Evolutionary conservation across 352 stramenopile species (phyloP).

Genomic region (Sclerospora graminicola): DNA sequence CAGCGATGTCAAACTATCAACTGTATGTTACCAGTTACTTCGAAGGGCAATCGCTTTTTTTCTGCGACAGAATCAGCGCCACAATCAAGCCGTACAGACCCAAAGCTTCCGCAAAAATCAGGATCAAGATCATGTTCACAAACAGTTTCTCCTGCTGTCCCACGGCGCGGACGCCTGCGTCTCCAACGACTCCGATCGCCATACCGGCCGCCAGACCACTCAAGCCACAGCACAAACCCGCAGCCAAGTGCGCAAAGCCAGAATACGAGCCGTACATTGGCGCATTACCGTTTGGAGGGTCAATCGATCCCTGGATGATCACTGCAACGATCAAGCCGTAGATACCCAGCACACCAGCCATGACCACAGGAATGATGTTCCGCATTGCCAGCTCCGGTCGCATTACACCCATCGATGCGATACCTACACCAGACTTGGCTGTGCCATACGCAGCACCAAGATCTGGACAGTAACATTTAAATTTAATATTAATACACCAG

Average conservation of each 20-base stretch:
- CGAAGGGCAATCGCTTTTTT: constrained; percentile 46
- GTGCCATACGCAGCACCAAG: constrained; percentile 95
- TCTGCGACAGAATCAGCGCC: constrained; percentile 86
- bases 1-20: no score
- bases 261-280: constrained; percentile 90
- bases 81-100: constrained; percentile 96
- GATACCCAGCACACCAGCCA: constrained; percentile 96
- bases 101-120: constrained; percentile 98
- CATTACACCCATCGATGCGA: constrained; percentile 93
- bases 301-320: constrained; percentile 91
- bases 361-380: constrained; percentile 99
- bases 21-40: constrained; percentile 18
- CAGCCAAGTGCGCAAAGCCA: constrained; percentile 90
- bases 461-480: constrained; percentile 39
- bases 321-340: constrained; percentile 94
- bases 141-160: constrained; percentile 98
- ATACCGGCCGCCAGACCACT: constrained; percentile 90
- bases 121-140: constrained; percentile 97
- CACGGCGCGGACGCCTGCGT: constrained; percentile 93
- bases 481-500: constrained; percentile 1
- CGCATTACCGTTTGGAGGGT: constrained; percentile 46
- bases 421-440: constrained; percentile 95
- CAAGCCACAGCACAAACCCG: constrained; percentile 91
- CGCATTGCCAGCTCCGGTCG: constrained; percentile 95
- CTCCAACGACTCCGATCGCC: constrained; percentile 93